A percentile compares a stretch with the other conserved stretches of the same genome.
Conservation (phyloP, 257 asterid genomes). For the Echium plantagineum region DNA sequence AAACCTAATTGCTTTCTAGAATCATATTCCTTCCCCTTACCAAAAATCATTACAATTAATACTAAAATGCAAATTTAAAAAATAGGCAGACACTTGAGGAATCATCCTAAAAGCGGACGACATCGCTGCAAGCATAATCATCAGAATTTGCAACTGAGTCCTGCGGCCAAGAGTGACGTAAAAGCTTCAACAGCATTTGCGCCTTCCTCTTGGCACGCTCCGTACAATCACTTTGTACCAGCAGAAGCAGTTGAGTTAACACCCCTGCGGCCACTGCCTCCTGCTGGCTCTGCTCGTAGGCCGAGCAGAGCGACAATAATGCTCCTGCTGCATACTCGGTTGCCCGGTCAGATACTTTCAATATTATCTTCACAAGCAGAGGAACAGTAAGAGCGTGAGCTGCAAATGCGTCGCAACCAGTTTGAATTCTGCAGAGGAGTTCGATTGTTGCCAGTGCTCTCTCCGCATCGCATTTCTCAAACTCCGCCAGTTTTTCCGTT, state of each 20-base stretch:
- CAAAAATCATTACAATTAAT: no score
- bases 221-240: constrained; percentile 96
- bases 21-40: no score
- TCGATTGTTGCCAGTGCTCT: constrained; percentile 93
- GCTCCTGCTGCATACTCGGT: constrained; percentile 97
- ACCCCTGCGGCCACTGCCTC: constrained; percentile 82
- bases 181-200: constrained; percentile 74
- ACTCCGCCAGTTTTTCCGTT: constrained; percentile 46
- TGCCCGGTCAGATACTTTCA: constrained; percentile 80
- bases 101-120: constrained; percentile 38
- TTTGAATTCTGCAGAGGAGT: constrained; percentile 71
- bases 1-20: no score
- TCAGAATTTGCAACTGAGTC: constrained; percentile 49
- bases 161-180: constrained; percentile 78
- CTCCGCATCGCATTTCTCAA: constrained; percentile 87
- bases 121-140: constrained; percentile 66
- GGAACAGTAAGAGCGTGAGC: constrained; percentile 80
- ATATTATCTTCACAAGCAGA: constrained; percentile 55
- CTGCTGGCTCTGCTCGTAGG: constrained; percentile 45
- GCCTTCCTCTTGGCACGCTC: constrained; percentile 94
- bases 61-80: no score
- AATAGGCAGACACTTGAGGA: no score
- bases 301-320: constrained; percentile 66
- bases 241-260: constrained; percentile 60
- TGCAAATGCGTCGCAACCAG: constrained; percentile 62